phyloP scores from a whole-genome alignment of 345 rosid species.

The Populus nigra region DNA sequence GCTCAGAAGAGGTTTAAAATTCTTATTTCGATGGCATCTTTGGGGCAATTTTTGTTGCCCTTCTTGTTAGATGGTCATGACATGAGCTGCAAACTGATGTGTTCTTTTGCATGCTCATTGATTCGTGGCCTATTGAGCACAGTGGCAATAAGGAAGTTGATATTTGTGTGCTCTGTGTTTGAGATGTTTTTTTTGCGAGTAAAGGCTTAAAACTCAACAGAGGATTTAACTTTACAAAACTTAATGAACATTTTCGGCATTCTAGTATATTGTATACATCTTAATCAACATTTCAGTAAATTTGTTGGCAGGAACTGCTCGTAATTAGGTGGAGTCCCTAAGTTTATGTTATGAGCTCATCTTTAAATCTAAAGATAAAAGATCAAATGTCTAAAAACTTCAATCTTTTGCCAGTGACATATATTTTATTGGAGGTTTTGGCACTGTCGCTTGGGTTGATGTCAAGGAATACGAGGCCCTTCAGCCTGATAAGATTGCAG shows the following conservation, averaged over 20 bases:
- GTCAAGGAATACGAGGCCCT: conserved; percentile 78
- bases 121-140: background rate
- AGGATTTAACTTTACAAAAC: background rate
- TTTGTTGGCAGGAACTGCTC: background rate
- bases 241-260: background rate
- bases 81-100: background rate
- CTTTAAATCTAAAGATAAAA: background rate
- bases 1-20: background rate
- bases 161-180: background rate
- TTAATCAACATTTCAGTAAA: background rate
- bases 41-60: background rate
- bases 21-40: background rate
- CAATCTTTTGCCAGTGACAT: conserved; percentile 56
- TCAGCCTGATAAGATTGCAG: conserved; percentile 91
- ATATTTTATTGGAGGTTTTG: conserved; percentile 97
- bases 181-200: background rate
- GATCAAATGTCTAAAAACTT: background rate
- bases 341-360: background rate
- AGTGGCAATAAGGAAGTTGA: background rate
- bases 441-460: conserved; percentile 97
- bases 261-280: background rate
- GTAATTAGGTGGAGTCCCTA: background rate
- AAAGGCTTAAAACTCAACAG: background rate
- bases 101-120: background rate
- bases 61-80: background rate